Evolutionary conservation across 495 filamentous ascomycete genomes (phyloP).

Genomic region (Talaromyces thailandensis): DNA sequence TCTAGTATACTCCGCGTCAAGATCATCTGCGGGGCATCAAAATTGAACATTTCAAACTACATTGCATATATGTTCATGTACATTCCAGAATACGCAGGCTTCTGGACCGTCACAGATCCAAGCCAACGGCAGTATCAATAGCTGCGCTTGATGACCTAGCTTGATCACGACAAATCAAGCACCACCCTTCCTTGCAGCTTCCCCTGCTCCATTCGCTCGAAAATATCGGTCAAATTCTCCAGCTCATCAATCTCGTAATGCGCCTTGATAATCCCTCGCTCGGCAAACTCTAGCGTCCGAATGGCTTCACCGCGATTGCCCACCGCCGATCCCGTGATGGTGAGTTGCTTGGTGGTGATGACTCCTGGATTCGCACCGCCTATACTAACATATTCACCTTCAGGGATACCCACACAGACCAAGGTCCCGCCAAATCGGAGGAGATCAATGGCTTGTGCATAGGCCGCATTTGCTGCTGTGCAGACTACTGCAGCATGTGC

Average conservation of each 20-base stretch:
- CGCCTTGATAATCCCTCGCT: slow-evolving; percentile 51
- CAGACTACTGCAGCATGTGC: slow-evolving; percentile 56
- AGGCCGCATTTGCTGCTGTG: slow-evolving; percentile 57
- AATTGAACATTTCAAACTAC: neutral
- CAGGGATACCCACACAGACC: slow-evolving; percentile 62
- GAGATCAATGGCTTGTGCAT: slow-evolving; percentile 48
- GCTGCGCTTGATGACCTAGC: neutral
- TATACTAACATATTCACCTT: slow-evolving; percentile 50
- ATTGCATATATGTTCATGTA: neutral
- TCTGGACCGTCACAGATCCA: neutral
- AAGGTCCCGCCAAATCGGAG: slow-evolving; percentile 55
- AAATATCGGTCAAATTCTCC: slow-evolving; percentile 51
- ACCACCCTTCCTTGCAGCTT: slow-evolving; percentile 52
- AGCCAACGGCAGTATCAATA: neutral
- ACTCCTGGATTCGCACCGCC: slow-evolving; percentile 40
- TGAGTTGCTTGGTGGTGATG: slow-evolving; percentile 43
- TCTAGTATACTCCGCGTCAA: neutral
- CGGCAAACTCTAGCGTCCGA: slow-evolving; percentile 56
- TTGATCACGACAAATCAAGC: slow-evolving; percentile 26
- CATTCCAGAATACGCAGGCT: neutral
- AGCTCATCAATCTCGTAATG: slow-evolving; percentile 51
- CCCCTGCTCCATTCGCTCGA: slow-evolving; percentile 50
- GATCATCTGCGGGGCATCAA: neutral
- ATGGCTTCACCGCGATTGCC: slow-evolving; percentile 58
- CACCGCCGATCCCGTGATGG: slow-evolving; percentile 54